Conservation (phyloP, 139 green algal species). For the Gonium pectorale region DNA sequence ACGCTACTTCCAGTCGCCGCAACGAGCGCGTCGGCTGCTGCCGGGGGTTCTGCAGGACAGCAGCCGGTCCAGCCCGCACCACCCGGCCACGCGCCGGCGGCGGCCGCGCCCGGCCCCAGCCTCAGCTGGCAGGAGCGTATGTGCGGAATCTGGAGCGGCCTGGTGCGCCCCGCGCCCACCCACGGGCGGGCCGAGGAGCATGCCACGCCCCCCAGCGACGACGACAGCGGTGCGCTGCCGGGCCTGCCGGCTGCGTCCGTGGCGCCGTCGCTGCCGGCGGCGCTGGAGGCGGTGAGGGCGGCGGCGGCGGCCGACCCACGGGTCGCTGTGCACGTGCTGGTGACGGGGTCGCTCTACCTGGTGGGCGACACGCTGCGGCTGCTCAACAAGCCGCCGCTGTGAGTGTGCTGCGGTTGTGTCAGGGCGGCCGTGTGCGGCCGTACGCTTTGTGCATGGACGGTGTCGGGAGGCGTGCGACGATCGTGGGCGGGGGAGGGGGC, state of each 20-base stretch:
- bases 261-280: conserved; percentile 74
- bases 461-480: no score
- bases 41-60: background rate
- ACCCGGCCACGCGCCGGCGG: no score
- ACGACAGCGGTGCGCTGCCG: no score
- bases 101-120: background rate
- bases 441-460: no score
- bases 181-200: no score
- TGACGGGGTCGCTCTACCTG: conserved; percentile 96
- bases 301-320: conserved; percentile 61
- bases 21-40: conserved; percentile 74
- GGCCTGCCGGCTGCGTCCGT: background rate
- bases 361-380: conserved; percentile 90
- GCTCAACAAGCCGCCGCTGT: conserved; percentile 51
- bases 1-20: conserved; percentile 71
- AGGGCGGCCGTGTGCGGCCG: no score
- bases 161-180: no score
- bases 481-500: no score
- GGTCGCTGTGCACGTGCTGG: conserved; percentile 84
- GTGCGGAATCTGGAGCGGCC: conserved; percentile 25
- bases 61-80: background rate
- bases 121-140: conserved; percentile 48
- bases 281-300: conserved; percentile 65
- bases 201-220: no score
- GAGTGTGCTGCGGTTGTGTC: no score